Conservation (phyloP, 2,329 filamentous ascomycete species). For the Shiraia bambusicola region DNA sequence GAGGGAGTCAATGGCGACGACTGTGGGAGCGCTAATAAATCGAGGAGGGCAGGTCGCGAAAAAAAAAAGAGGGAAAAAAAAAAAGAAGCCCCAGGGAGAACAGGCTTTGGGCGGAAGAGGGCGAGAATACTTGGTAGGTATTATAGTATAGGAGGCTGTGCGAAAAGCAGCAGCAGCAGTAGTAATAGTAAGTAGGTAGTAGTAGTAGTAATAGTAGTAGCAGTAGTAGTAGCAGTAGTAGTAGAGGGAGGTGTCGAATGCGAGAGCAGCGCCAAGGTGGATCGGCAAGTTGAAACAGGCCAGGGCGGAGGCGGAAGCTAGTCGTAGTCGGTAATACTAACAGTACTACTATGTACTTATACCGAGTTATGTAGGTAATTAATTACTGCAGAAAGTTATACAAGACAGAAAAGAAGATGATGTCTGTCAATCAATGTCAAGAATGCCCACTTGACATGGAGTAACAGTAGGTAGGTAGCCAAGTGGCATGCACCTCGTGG, state of each 20-base stretch:
- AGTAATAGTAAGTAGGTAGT: constrained; percentile 6
- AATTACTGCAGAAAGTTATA: too few species aligned
- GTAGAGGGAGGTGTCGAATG: constrained; percentile 3
- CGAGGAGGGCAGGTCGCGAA: constrained; percentile 9
- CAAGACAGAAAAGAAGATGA: too few species aligned
- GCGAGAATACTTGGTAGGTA: too few species aligned
- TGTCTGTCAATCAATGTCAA: too few species aligned
- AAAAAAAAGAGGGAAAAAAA: constrained; percentile 8
- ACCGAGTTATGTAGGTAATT: too few species aligned
- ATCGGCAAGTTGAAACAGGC: constrained; percentile 8
- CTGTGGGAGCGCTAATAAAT: constrained; percentile 9
- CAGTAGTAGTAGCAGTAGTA: not conserved
- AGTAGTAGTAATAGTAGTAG: constrained; percentile 19
- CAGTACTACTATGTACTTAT: too few species aligned
- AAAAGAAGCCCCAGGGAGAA: constrained; percentile 8
- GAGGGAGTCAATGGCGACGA: too few species aligned
- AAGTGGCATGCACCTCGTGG: too few species aligned
- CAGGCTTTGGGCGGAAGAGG: constrained; percentile 25
- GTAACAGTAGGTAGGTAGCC: too few species aligned
- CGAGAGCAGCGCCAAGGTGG: constrained; percentile 6
- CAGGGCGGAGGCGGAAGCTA: constrained; percentile 7
- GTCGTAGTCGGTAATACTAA: not conserved
- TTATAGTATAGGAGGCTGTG: constrained; percentile 22
- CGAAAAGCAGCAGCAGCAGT: constrained; percentile 22
- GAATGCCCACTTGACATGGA: too few species aligned